phyloP scores from a whole-genome alignment of 495 filamentous ascomycete species.

The Trichocladium uniseriatum region DNA sequence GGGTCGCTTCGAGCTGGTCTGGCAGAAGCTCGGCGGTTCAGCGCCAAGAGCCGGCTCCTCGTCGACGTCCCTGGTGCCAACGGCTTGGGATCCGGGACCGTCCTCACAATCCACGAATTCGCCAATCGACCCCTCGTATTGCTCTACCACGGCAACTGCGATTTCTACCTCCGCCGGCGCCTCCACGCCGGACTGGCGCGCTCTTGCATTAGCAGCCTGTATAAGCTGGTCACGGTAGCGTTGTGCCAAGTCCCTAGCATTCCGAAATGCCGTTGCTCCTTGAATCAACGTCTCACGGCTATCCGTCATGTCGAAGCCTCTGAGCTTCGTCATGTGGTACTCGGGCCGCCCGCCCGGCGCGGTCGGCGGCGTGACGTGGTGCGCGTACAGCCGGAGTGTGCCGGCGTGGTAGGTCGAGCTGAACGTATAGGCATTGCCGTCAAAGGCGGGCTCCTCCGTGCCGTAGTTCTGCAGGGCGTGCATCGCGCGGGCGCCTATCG shows the following conservation, averaged over 20 bases:
- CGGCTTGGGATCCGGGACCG: conserved; percentile 5
- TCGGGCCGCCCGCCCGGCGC: conserved; percentile 19
- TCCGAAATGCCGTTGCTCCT: conserved; percentile 13
- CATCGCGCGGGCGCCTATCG: conserved; percentile 39
- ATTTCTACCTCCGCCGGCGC: conserved; percentile 1
- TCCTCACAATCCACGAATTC: conserved; percentile 8
- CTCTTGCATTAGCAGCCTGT: conserved; percentile 14
- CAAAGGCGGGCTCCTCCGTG: conserved; percentile 27
- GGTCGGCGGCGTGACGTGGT: conserved; percentile 26
- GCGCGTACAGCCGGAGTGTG: conserved; percentile 30
- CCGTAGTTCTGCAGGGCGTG: conserved; percentile 36
- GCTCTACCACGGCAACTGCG: conserved; percentile 2
- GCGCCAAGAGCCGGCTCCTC: no score
- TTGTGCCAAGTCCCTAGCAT: conserved; percentile 15
- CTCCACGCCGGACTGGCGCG: conserved; percentile 7
- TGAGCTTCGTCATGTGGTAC: conserved; percentile 37
- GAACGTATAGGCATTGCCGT: conserved; percentile 29
- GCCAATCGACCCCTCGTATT: conserved; percentile 6
- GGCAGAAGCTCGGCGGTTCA: no score
- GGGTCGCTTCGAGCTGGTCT: no score
- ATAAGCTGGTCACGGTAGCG: conserved; percentile 16
- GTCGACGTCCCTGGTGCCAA: not conserved
- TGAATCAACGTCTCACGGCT: not conserved
- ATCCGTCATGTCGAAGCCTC: not conserved
- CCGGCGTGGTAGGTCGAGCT: conserved; percentile 31